These are phyloP conservation scores for Erigeron canadensis DNA, from an alignment of 129 eudicot genomes.

Conservation along the genomic window DNA sequence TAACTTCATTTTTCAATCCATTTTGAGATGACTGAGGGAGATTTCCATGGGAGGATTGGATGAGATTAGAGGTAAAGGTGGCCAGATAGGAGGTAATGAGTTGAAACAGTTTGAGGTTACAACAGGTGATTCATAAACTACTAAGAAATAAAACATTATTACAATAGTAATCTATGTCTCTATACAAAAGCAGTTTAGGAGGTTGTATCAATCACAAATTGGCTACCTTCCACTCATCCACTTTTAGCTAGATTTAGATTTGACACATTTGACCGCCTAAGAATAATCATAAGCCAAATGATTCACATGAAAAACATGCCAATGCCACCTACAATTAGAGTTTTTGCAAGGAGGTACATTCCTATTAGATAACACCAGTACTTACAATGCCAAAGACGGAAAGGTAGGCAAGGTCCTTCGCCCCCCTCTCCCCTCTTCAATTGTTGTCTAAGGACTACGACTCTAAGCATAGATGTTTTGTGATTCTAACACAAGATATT, in stretches of 20 bases:
- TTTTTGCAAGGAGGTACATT: no score
- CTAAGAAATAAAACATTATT: background rate
- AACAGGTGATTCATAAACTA: no score
- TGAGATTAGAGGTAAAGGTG: no score
- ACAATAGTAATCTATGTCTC: background rate
- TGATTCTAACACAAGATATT: background rate
- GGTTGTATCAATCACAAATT: background rate
- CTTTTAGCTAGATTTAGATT: background rate
- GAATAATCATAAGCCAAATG: background rate
- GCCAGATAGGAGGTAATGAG: no score
- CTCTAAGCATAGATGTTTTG: background rate
- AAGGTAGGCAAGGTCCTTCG: background rate
- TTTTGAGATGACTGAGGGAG: no score
- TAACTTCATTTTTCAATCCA: no score
- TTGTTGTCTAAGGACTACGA: background rate
- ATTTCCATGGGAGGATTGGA: no score
- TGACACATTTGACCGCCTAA: background rate
- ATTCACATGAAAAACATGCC: no score
- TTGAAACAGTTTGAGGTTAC: no score
- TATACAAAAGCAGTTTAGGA: background rate
- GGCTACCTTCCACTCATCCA: background rate
- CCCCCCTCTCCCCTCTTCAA: background rate
- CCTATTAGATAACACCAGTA: background rate
- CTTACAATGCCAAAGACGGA: background rate
- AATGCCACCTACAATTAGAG: no score